A percentile compares a stretch with the other conserved stretches of the same genome.
These are phyloP conservation scores for Taiwanofungus camphoratus DNA, from an alignment of 1,284 basidiomycete genomes.

Conservation along the genomic window DNA sequence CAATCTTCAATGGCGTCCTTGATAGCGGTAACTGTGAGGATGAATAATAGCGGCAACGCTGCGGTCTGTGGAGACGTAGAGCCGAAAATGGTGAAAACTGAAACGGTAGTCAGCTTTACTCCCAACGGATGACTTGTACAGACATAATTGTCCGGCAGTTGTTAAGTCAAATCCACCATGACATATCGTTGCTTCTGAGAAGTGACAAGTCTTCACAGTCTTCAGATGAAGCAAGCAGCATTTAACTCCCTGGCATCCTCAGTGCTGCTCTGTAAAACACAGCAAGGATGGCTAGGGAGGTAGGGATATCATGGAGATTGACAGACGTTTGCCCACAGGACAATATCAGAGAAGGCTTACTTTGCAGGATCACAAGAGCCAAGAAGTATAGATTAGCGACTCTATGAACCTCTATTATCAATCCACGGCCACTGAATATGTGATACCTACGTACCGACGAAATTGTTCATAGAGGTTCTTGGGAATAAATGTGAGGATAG, in stretches of 20 bases:
- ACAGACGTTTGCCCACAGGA: neutral
- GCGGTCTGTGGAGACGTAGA: slow-evolving; percentile 81
- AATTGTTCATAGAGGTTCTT: slow-evolving; percentile 93
- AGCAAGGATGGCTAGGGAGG: too few relatives aligned
- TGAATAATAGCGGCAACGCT: slow-evolving; percentile 85
- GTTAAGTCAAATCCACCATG: too few relatives aligned
- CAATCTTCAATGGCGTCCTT: slow-evolving; percentile 97
- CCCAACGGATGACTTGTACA: neutral
- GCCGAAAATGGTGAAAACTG: slow-evolving; percentile 89
- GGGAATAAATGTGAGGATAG: slow-evolving; percentile 87
- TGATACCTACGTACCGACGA: slow-evolving; percentile 46
- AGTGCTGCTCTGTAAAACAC: too few relatives aligned
- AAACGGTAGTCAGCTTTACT: slow-evolving; percentile 2
- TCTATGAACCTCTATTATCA: slow-evolving; percentile 31
- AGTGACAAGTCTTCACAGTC: too few relatives aligned
- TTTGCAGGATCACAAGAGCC: slow-evolving; percentile 75
- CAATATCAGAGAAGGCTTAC: slow-evolving; percentile 35
- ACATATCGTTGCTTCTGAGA: too few relatives aligned
- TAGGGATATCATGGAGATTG: too few relatives aligned
- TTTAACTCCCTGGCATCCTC: too few relatives aligned
- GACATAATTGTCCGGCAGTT: too few relatives aligned
- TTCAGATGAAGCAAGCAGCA: too few relatives aligned
- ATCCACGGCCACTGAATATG: neutral
- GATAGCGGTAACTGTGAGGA: slow-evolving; percentile 84
- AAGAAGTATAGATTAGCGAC: slow-evolving; percentile 95